Evolutionary conservation across 2,329 filamentous ascomycete species (phyloP), one percentile per base, ranked within the genome.

Genomic region (Pseudogymnoascus sp.): DNA sequence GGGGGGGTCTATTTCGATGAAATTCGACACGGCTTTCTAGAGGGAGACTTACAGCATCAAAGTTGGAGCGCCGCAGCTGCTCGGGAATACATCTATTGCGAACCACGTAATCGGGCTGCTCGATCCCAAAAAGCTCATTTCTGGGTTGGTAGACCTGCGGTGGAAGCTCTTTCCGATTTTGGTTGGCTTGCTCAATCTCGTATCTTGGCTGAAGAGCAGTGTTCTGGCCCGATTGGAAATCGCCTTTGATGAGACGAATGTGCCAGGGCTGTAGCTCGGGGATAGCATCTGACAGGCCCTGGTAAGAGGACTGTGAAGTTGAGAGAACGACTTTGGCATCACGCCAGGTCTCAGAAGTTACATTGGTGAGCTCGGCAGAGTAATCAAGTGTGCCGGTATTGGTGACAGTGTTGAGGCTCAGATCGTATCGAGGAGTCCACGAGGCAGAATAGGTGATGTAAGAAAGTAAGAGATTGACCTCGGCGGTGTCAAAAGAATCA

Each of bases 311-410:
- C 65, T 82, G 78, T 0, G 78, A 81, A 0, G 79, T 81, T 1
- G 79, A 78, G 60, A 80, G 68, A 45, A 74, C 73, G 64, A 78
- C 67, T 64, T 76, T 73, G 58, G 73, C 73, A 65, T 80, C 75
- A 3, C 72, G 72, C 74, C 77, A 82, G 29, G 76, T 80, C 64
- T 83, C 80, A 0, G 77, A 76, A 2, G 78, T 80, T 12, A 71
- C 72, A 66, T 83, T 78, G 21, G 75, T 77, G 33, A 81, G 76
- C 58, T 85, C 80, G 39, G 85, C 85, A 21, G 77, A 74, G 64
- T 82, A 82, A 18, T 76, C 72, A 42, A 82, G 70, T 4, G 69
- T 59, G 2, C 72, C 73, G 4, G 65, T 69, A 8, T 66, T 64
- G 15, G 72, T 70, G 37, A 69, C 64, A 3, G 73, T 74, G 59